These are phyloP conservation scores for Cutaneotrichosporon sp. DNA, from an alignment of 1,284 basidiomycete genomes.

Conservation along the genomic window DNA sequence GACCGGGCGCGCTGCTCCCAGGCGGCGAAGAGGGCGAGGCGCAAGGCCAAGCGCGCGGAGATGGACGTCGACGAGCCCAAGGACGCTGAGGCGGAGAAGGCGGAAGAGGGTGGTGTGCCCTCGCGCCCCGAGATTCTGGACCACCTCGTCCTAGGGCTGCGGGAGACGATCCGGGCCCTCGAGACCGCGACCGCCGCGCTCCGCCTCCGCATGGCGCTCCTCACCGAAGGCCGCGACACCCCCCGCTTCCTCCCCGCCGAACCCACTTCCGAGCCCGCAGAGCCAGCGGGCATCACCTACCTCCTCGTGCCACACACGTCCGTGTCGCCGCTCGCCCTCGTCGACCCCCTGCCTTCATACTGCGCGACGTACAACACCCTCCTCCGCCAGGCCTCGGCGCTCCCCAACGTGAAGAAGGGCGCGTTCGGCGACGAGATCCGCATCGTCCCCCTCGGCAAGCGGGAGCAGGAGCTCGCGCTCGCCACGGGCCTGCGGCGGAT, in stretches of 20 bases:
- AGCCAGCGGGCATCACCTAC: slow-evolving; percentile 27
- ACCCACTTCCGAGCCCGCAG: background rate
- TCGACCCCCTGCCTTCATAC: slow-evolving; percentile 43
- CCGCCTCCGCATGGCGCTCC: slow-evolving; percentile 33
- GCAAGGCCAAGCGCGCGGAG: background rate
- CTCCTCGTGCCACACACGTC: slow-evolving; percentile 44
- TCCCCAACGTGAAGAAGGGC: background rate
- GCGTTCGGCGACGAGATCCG: slow-evolving; percentile 41
- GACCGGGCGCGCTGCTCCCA: slow-evolving; percentile 39
- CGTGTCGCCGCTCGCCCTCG: slow-evolving; percentile 42
- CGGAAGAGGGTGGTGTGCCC: slow-evolving; percentile 8
- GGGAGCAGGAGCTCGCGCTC: slow-evolving; percentile 67
- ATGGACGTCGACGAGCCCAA: slow-evolving; percentile 7
- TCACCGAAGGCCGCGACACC: slow-evolving; percentile 32
- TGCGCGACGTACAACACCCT: slow-evolving; percentile 50
- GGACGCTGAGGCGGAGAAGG: background rate
- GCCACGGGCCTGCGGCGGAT: slow-evolving; percentile 68
- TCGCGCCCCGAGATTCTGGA: slow-evolving; percentile 56
- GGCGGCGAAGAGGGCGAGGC: slow-evolving; percentile 25
- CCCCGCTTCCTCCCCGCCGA: slow-evolving; percentile 32
- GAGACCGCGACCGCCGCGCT: slow-evolving; percentile 62
- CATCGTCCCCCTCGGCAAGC: slow-evolving; percentile 70
- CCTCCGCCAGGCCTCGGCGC: slow-evolving; percentile 33
- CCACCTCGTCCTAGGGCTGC: slow-evolving; percentile 71
- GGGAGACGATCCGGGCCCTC: slow-evolving; percentile 72